Conservation (phyloP, 2,329 filamentous ascomycete species). For the Pseudogymnoascus pannorum region DNA sequence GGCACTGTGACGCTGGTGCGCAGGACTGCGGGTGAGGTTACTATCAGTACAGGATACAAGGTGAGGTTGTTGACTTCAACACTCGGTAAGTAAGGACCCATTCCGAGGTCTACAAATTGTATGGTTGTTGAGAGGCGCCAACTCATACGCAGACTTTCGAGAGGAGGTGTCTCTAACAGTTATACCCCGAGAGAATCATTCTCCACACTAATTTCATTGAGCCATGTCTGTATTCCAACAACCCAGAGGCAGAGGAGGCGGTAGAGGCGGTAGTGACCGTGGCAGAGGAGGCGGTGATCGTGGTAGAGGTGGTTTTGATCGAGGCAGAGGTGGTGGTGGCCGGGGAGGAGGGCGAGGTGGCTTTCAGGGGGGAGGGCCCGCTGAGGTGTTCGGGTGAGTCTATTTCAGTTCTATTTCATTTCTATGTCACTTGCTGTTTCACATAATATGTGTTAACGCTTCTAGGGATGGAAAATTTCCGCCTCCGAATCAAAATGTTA, state of each 20-base stretch:
- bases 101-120: background rate
- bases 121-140: background rate
- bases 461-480: conserved; percentile 7
- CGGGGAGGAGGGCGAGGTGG: conserved; percentile 7
- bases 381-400: conserved; percentile 12
- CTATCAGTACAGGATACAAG: background rate
- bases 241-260: conserved; percentile 5
- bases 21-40: background rate
- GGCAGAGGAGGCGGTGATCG: background rate
- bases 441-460: background rate
- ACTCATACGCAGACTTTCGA: background rate
- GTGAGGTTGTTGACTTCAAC: background rate
- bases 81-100: background rate
- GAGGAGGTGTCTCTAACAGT: background rate
- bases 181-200: background rate
- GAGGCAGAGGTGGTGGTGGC: background rate
- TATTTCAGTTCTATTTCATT: conserved; percentile 1
- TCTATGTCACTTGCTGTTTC: background rate
- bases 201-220: background rate
- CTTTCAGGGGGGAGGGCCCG: background rate
- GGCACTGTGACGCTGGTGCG: background rate
- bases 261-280: background rate
- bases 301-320: conserved; percentile 2
- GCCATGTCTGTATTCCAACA: background rate
- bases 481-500: conserved; percentile 9